phyloP scores from a whole-genome alignment of 208 protist genomes.

The Naegleria fowleri region DNA sequence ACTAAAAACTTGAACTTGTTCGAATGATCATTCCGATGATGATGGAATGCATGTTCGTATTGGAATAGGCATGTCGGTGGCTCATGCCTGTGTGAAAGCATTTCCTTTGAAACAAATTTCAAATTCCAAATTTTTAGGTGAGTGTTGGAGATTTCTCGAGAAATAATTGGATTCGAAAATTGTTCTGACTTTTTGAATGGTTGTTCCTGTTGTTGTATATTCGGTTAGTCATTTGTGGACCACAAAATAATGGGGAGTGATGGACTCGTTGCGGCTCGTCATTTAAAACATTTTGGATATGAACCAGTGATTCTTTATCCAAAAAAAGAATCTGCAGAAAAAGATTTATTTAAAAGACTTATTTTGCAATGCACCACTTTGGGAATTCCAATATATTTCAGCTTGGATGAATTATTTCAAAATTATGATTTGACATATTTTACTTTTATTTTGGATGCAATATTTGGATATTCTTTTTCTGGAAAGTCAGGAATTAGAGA shows the following conservation, averaged over 20 bases:
- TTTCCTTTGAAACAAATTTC: conserved; percentile 22
- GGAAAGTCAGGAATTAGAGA: background rate
- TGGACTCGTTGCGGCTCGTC: conserved; percentile 61
- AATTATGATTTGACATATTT: background rate
- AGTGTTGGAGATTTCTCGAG: background rate
- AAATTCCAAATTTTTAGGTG: background rate
- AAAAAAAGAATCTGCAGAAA: background rate
- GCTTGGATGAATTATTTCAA: background rate
- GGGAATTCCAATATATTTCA: background rate
- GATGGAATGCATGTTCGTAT: too few species aligned
- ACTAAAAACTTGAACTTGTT: too few species aligned
- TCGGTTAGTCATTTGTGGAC: conserved; percentile 46
- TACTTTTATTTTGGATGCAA: conserved; percentile 13
- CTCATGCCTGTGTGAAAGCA: conserved; percentile 23
- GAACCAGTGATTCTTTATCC: background rate
- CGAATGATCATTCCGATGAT: too few species aligned
- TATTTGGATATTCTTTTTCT: conserved; percentile 18
- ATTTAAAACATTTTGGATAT: conserved; percentile 61
- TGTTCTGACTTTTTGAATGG: background rate
- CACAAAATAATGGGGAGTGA: conserved; percentile 72
- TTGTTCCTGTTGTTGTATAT: background rate
- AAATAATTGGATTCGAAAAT: background rate
- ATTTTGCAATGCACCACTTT: background rate
- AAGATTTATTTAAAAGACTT: background rate
- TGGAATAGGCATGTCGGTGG: conserved; percentile 45